Evolutionary conservation across 306 rosid genomes (phyloP), one percentile per base, ranked within the genome.

Genomic region (Abrus pulchellus): DNA sequence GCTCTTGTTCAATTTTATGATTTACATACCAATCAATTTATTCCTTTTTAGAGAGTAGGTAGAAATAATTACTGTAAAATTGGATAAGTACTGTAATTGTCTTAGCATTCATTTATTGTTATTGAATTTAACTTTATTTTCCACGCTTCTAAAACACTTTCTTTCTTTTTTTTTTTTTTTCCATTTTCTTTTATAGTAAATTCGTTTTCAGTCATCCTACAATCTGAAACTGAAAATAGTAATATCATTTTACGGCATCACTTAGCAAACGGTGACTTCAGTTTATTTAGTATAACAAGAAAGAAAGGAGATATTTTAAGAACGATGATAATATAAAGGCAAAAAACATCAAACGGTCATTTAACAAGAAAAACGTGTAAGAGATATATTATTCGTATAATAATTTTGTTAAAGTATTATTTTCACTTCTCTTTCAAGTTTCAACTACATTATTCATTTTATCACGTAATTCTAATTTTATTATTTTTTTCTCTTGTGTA

Each of bases 21-120:
- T 65, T 74, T 6, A 33, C 28, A 11, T 20, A 36, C 56, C 27
- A 12, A 28, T 50, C 67, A 62, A 59, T 40, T 62, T 38, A 72
- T 72, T 55, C 7, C n/a, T 29, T 45, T 20, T 7, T 30, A 72
- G 49, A n/a, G 27, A 72, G 59, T 36, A 61, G 53, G 64, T 63
- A 34, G 57, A 41, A 44, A 32, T 67, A 38, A 10, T 32, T 29
- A 36, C 20, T 20, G 20, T 61, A 4, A 29, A 36, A 44, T 45
- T 34, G 4, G n/a, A 56, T 2, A 4, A 44, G 20, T 34, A 7
- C 5, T 55, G 34, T 72, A 27, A 72, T 45, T 78, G 49, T 45
- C 54, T 54, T 6, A 55, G 27, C 86, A 77, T 71, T 83, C 69
- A 40, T 6, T 9, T 28, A 36, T 76, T 55, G 36, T 30, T 73